Evolutionary conservation across 768 basidiomycete genomes (phyloP), one percentile per base, ranked within the genome.

Genomic region (Heimioporus sp.): DNA sequence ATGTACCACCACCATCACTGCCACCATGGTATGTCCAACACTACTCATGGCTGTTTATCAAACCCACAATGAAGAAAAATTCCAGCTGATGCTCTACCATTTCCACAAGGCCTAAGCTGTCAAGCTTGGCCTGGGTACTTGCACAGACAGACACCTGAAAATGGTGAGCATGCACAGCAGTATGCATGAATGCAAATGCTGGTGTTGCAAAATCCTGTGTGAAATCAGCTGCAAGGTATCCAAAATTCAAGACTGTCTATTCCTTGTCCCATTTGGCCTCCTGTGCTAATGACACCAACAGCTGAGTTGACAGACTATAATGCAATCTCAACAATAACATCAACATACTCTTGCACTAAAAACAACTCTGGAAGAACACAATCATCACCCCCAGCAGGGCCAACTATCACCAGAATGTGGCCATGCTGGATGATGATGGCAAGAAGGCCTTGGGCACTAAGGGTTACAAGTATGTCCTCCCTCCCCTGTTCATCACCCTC

Each of bases 1-100:
- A 17, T 36, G 44, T 38, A 51, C 46, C 12, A 36, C 35, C 20
- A 47, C 10, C 44, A 38, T n/a, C n/a, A n/a, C n/a, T n/a, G n/a
- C 17, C 40, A 51, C 46, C 46, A 65, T 65, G 63, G 63, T 60
- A 51, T 28, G 50, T 31, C 19, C 19, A 15, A 4, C 35, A 28
- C 24, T 7, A 7, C 24, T 28, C 24, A 28, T 7, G 24, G 24
- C 24, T 28, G 5, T 7, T 6, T 28, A 7, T 28, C 24, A 92
- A 94, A 94, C 95, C 55, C 88, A 95, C 70, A 98, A 98, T 87
- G 90, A 94, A 70, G 96, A 98, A 72, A 99, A 98, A 70, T 92
- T 94, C 2, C 94, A 96, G 71, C 92, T 89, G 16, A 93, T 92
- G 89, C 78, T 92, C 30, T 92, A 92, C 67, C 90, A 93, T 52